These are phyloP conservation scores for Colletotrichum shisoi DNA, from an alignment of 2,329 filamentous ascomycete species.

Conservation along the genomic window DNA sequence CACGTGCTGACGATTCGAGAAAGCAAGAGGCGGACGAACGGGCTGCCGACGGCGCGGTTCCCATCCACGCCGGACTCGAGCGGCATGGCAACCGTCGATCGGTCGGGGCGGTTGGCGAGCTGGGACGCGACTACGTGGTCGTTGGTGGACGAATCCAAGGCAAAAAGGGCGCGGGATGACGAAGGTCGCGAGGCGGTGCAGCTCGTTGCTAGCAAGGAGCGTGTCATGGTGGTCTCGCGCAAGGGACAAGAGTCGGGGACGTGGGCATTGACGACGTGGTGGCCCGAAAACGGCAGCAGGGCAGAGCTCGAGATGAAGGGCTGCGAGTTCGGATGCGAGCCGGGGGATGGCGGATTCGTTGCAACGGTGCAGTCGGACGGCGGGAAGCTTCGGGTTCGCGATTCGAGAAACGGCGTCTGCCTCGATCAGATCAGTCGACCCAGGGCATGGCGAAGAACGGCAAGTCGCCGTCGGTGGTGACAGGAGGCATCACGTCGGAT, in stretches of 20 bases:
- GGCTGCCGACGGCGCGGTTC: slow-evolving; percentile 9
- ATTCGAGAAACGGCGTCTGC: slow-evolving; percentile 26
- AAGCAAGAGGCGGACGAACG: slow-evolving; percentile 4
- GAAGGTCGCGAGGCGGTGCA: slow-evolving; percentile 23
- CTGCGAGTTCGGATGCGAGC: slow-evolving; percentile 26
- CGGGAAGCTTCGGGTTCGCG: slow-evolving; percentile 26
- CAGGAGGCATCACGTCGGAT: slow-evolving; percentile 12
- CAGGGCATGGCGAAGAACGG: slow-evolving; percentile 32
- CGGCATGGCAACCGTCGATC: slow-evolving; percentile 14
- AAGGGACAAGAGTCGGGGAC: slow-evolving; percentile 4
- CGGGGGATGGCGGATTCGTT: slow-evolving; percentile 19
- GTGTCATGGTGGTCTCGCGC: slow-evolving; percentile 24
- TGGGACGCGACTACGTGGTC: slow-evolving; percentile 21
- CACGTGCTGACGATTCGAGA: slow-evolving; percentile 19
- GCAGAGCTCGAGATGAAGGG: slow-evolving; percentile 31
- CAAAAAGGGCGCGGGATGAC: slow-evolving; percentile 17
- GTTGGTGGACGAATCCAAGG: slow-evolving; percentile 15
- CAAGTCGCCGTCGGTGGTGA: slow-evolving; percentile 27
- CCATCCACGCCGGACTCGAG: slow-evolving; percentile 24
- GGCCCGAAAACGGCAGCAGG: slow-evolving; percentile 22
- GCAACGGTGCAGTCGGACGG: slow-evolving; percentile 33
- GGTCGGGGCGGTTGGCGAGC: slow-evolving; percentile 14
- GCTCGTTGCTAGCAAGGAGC: slow-evolving; percentile 11
- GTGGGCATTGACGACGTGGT: slow-evolving; percentile 32
- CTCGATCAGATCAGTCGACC: slow-evolving; percentile 37